These are phyloP conservation scores for Lentinula detonsa DNA, from an alignment of 768 basidiomycete genomes.

Conservation along the genomic window DNA sequence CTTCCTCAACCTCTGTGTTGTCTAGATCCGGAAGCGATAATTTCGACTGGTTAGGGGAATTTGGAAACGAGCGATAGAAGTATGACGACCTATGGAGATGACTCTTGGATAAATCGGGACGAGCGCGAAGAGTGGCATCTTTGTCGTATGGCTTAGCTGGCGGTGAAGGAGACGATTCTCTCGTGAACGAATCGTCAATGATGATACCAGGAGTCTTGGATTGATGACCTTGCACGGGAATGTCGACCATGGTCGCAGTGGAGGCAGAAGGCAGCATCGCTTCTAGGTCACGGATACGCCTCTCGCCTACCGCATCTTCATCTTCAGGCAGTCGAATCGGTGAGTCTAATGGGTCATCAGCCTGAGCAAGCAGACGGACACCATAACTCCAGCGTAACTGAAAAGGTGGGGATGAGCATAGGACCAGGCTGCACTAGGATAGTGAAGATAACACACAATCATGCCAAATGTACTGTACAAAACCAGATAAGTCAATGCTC, in stretches of 20 bases:
- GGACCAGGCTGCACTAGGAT: background rate
- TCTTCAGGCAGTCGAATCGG: conserved; percentile 14
- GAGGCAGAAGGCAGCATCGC: background rate
- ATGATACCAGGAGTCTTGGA: conserved; percentile 1
- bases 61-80: conserved; percentile 67
- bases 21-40: conserved; percentile 21
- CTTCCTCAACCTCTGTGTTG: conserved; percentile 12
- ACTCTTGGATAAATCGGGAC: background rate
- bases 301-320: conserved; percentile 5
- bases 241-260: background rate
- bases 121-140: background rate
- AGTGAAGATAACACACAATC: conserved; percentile 56
- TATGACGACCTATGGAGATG: conserved; percentile 18
- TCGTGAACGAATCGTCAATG: conserved; percentile 2
- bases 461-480: conserved; percentile 94
- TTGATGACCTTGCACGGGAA: background rate
- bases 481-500: conserved; percentile 85
- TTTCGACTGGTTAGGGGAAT: conserved; percentile 41
- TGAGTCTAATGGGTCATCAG: conserved; percentile 37
- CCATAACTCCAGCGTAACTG: conserved; percentile 93
- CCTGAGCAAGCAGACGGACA: conserved; percentile 71
- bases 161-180: background rate
- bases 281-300: background rate
- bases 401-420: background rate
- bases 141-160: background rate